Evolutionary conservation across 1,139 yeast genomes (phyloP).

Genomic region (Wickerhamiella infanticola): DNA sequence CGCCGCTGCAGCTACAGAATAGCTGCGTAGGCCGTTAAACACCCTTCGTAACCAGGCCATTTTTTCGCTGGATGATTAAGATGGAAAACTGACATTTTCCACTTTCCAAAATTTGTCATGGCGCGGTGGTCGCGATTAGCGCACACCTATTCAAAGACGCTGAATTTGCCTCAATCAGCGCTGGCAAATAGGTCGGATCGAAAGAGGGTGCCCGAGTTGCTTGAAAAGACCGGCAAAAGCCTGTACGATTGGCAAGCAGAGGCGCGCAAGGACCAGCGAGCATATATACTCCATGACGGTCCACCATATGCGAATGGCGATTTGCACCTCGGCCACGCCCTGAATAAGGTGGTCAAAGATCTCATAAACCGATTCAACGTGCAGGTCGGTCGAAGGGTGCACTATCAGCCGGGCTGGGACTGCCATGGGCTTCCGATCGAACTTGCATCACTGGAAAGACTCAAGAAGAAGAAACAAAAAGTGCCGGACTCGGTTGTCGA

Average conservation of each 20-base stretch:
- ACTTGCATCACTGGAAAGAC: conserved; percentile 46
- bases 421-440: conserved; percentile 97
- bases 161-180: conserved; percentile 37
- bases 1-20: not conserved
- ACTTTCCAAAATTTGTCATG: not conserved
- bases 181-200: conserved; percentile 35
- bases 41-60: not conserved
- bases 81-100: not conserved
- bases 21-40: not conserved
- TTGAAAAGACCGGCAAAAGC: conserved; percentile 25
- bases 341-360: conserved; percentile 80
- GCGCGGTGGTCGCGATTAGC: not conserved
- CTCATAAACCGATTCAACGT: conserved; percentile 61
- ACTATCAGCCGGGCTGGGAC: conserved; percentile 93
- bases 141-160: conserved; percentile 31
- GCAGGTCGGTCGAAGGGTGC: conserved; percentile 42
- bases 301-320: conserved; percentile 98
- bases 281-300: conserved; percentile 66
- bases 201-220: conserved; percentile 16
- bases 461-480: conserved; percentile 25
- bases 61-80: not conserved
- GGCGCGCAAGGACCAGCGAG: conserved; percentile 13
- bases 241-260: conserved; percentile 31
- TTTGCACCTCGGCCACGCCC: conserved; percentile 83
- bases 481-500: conserved; percentile 27